A percentile compares a stretch with the other conserved stretches of the same genome.
Evolutionary conservation across 768 basidiomycete genomes (phyloP).

Genomic region (Lyophyllum shimeji): DNA sequence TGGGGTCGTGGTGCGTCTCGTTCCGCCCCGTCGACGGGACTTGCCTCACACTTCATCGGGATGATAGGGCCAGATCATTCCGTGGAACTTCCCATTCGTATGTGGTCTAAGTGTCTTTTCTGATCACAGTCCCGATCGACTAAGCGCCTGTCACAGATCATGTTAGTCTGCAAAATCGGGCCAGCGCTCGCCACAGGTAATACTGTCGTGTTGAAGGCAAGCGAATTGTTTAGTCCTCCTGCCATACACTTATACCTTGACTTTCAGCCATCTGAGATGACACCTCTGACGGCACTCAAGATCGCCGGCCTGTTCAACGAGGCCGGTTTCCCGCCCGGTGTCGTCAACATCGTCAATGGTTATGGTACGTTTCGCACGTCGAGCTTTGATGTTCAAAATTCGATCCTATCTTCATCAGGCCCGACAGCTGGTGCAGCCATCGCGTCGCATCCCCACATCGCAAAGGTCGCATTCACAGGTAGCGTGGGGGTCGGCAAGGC

Average conservation of each 20-base stretch:
- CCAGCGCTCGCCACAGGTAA: slow-evolving; percentile 79
- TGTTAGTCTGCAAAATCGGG: no score
- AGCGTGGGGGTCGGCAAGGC: slow-evolving; percentile 72
- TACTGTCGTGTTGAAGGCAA: slow-evolving; percentile 63
- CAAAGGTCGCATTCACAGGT: slow-evolving; percentile 54
- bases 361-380: background rate
- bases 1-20: slow-evolving; percentile 38
- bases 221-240: background rate
- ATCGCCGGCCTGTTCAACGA: slow-evolving; percentile 58
- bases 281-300: slow-evolving; percentile 67
- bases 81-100: slow-evolving; percentile 70
- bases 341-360: slow-evolving; percentile 55
- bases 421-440: slow-evolving; percentile 74
- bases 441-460: slow-evolving; percentile 63
- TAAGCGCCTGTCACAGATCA: no score
- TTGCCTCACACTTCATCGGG: no score
- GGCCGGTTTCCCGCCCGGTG: slow-evolving; percentile 78
- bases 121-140: no score
- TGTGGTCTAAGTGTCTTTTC: no score
- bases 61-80: slow-evolving; percentile 21
- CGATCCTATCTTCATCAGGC: slow-evolving; percentile 34
- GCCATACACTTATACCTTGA: no score
- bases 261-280: slow-evolving; percentile 71
- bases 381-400: no score
- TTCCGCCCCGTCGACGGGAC: no score